A percentile compares a stretch with the other conserved stretches of the same genome.
These are phyloP conservation scores for Atkinsonella texensis DNA, from an alignment of 2,329 filamentous ascomycete genomes.

Conservation along the genomic window DNA sequence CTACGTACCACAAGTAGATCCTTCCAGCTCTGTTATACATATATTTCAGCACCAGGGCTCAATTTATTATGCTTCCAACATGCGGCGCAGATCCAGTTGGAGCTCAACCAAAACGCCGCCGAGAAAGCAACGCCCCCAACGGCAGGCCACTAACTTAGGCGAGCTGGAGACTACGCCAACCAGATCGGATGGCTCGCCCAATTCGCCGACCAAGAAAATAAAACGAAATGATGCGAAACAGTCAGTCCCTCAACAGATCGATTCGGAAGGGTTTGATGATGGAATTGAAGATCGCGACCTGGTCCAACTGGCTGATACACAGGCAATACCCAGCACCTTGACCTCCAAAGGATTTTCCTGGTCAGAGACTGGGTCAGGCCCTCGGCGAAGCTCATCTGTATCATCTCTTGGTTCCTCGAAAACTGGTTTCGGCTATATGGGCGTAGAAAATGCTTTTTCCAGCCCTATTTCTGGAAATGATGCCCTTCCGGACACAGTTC, in stretches of 20 bases:
- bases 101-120: conserved; percentile 1
- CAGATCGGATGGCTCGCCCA: conserved; percentile 12
- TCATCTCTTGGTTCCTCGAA: conserved; percentile 6
- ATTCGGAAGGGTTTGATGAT: conserved; percentile 12
- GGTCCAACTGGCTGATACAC: conserved; percentile 8
- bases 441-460: conserved; percentile 15
- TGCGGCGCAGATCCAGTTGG: not conserved
- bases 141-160: conserved; percentile 12
- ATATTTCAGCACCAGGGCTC: no score
- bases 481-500: conserved; percentile 20
- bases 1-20: no score
- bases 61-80: not conserved
- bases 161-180: conserved; percentile 24
- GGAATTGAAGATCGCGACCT: conserved; percentile 15
- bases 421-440: conserved; percentile 14
- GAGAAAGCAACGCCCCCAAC: conserved; percentile 7
- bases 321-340: not conserved
- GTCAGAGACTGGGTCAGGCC: conserved; percentile 18
- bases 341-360: conserved; percentile 11
- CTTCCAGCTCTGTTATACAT: no score
- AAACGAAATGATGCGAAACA: not conserved
- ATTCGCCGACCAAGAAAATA: not conserved
- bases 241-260: not conserved
- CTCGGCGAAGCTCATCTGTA: conserved; percentile 19
- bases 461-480: conserved; percentile 14